These are phyloP conservation scores for Mortierella sp. DNA, from an alignment of 371 early-diverging fungal species.

Conservation along the genomic window DNA sequence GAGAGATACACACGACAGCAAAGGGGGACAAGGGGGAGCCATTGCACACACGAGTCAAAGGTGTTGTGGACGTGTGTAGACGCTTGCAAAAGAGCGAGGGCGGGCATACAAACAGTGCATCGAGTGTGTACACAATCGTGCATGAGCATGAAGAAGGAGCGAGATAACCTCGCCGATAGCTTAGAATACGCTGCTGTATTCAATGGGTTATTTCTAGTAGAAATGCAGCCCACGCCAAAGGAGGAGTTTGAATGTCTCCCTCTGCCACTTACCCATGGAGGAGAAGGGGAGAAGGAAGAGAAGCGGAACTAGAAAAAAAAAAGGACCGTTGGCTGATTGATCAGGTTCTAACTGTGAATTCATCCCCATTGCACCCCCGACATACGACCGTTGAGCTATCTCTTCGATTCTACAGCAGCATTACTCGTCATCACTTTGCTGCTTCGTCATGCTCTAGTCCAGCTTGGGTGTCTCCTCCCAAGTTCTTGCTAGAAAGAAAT, in stretches of 20 bases:
- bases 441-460: neutral
- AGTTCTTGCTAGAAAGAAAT: neutral
- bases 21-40: neutral
- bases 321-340: neutral
- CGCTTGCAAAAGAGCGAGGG: neutral
- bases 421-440: constrained; percentile 4
- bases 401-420: neutral
- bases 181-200: neutral
- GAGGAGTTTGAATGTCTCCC: neutral
- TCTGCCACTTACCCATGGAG: neutral
- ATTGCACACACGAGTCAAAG: neutral
- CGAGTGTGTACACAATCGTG: neutral
- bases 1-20: neutral
- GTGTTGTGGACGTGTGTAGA: constrained; percentile 9
- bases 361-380: neutral
- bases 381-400: neutral
- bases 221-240: neutral
- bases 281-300: neutral
- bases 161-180: neutral
- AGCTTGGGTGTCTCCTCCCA: neutral
- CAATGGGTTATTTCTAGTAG: neutral
- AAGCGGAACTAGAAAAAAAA: constrained; percentile 9
- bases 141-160: neutral
- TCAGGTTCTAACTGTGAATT: neutral
- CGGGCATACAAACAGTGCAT: neutral